phyloP scores from a whole-genome alignment of 495 filamentous ascomycete genomes.

The Margaritispora aquatica region DNA sequence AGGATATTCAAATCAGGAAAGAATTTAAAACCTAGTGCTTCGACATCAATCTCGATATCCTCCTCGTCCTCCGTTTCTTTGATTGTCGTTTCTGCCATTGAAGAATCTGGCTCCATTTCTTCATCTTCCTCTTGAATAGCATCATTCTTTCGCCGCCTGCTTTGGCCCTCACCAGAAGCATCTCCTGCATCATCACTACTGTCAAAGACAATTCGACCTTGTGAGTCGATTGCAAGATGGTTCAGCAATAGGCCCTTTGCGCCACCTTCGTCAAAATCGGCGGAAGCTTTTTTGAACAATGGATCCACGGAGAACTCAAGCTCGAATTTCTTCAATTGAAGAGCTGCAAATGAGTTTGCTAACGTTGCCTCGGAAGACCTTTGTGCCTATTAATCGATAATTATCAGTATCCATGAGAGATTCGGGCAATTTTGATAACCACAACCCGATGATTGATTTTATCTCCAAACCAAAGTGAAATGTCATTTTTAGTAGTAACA shows the following conservation, averaged over 20 bases:
- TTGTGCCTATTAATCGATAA: slow-evolving; percentile 42
- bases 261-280: slow-evolving; percentile 97
- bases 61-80: slow-evolving; percentile 45
- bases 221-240: slow-evolving; percentile 85
- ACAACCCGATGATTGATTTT: not conserved
- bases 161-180: slow-evolving; percentile 35
- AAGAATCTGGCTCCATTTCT: slow-evolving; percentile 35
- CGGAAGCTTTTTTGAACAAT: slow-evolving; percentile 95
- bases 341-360: slow-evolving; percentile 74
- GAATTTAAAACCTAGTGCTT: slow-evolving; percentile 66
- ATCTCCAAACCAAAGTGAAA: not conserved
- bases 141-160: slow-evolving; percentile 33
- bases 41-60: slow-evolving; percentile 70
- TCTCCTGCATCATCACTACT: slow-evolving; percentile 89
- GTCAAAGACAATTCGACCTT: slow-evolving; percentile 94
- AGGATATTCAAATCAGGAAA: slow-evolving; percentile 76
- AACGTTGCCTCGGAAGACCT: slow-evolving; percentile 88
- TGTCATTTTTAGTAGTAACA: not conserved
- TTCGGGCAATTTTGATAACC: too few species aligned
- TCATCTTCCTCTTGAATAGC: slow-evolving; percentile 47
- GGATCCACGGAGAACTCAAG: slow-evolving; percentile 96
- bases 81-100: slow-evolving; percentile 23
- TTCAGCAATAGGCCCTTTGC: slow-evolving; percentile 95
- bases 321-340: slow-evolving; percentile 96
- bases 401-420: not conserved